A percentile compares a stretch with the other conserved stretches of the same genome.
These are phyloP conservation scores for Discostella stelligeroides DNA, from an alignment of 108 stramenopile genomes.

Conservation along the genomic window DNA sequence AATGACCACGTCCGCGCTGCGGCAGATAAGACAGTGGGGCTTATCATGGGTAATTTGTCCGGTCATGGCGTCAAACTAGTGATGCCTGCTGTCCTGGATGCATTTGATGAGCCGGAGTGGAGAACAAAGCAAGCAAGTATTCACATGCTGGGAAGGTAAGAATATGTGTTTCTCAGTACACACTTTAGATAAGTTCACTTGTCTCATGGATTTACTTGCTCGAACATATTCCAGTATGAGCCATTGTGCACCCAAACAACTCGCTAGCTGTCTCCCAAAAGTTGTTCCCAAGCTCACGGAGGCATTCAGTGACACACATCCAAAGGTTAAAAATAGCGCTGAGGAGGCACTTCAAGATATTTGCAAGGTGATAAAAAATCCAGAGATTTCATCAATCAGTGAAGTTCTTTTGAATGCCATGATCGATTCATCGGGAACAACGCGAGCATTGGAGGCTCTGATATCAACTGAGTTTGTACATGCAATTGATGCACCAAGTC, in stretches of 20 bases:
- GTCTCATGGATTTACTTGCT: neutral
- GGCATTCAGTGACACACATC: conserved; percentile 97
- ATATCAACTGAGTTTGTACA: conserved; percentile 95
- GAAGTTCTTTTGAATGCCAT: conserved; percentile 85
- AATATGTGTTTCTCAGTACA: neutral
- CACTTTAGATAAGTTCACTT: neutral
- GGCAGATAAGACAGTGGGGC: conserved; percentile 79
- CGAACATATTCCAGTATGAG: conserved; percentile 76
- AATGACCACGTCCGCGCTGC: conserved; percentile 93
- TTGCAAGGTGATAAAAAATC: conserved; percentile 94
- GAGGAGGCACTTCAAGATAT: conserved; percentile 94
- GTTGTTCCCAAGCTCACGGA: conserved; percentile 97
- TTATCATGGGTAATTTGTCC: conserved; percentile 97
- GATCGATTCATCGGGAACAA: conserved; percentile 88
- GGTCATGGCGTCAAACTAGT: conserved; percentile 97
- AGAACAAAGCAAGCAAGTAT: conserved; percentile 96
- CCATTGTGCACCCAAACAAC: conserved; percentile 97
- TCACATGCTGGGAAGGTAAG: conserved; percentile 87
- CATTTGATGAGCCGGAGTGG: conserved; percentile 95
- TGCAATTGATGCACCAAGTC: conserved; percentile 97
- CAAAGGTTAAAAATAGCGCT: conserved; percentile 93
- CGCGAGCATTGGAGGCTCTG: conserved; percentile 79
- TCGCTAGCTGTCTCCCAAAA: conserved; percentile 93
- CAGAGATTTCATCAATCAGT: conserved; percentile 91
- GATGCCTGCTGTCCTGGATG: conserved; percentile 93